Percentiles rank a stretch among this genome's conserved stretches.
Conservation (phyloP, 2,329 filamentous ascomycete genomes). For the Beauveria bassiana region DNA sequence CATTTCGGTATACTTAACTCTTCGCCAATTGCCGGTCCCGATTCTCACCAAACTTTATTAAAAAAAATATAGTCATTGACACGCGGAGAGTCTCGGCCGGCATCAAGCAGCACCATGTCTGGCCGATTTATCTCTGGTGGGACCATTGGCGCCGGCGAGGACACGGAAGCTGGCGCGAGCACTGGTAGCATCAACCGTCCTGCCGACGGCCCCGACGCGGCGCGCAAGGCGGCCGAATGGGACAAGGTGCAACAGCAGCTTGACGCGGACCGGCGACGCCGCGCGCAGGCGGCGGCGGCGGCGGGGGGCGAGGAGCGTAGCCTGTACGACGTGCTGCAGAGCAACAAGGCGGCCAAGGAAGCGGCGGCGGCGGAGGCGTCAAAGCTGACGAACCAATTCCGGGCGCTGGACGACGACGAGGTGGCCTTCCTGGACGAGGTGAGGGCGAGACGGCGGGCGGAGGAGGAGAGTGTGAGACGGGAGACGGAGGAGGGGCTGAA, state of each 20-base stretch:
- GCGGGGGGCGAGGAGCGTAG: conserved; percentile 42
- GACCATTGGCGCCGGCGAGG: conserved; percentile 34
- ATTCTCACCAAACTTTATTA: neutral
- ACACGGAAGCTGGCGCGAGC: neutral
- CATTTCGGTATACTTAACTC: neutral
- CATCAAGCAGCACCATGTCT: conserved; percentile 31
- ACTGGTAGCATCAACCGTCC: neutral
- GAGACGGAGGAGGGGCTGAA: conserved; percentile 52
- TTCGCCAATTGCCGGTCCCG: neutral
- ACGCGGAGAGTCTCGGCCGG: neutral
- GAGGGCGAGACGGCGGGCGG: conserved; percentile 37
- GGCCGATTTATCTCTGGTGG: conserved; percentile 50
- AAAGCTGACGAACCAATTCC: conserved; percentile 68
- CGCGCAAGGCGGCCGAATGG: conserved; percentile 43
- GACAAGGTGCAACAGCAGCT: conserved; percentile 56
- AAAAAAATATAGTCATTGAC: neutral
- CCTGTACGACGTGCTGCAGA: conserved; percentile 68
- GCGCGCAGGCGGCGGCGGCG: conserved; percentile 31
- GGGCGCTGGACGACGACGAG: conserved; percentile 70
- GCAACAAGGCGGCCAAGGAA: conserved; percentile 80
- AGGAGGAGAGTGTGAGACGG: conserved; percentile 44
- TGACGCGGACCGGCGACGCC: conserved; percentile 48
- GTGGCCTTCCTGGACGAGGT: conserved; percentile 64
- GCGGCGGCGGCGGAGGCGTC: conserved; percentile 71
- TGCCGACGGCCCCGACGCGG: conserved; percentile 14